Conservation (phyloP, 1,284 basidiomycete species). For the Melampsora americana region DNA sequence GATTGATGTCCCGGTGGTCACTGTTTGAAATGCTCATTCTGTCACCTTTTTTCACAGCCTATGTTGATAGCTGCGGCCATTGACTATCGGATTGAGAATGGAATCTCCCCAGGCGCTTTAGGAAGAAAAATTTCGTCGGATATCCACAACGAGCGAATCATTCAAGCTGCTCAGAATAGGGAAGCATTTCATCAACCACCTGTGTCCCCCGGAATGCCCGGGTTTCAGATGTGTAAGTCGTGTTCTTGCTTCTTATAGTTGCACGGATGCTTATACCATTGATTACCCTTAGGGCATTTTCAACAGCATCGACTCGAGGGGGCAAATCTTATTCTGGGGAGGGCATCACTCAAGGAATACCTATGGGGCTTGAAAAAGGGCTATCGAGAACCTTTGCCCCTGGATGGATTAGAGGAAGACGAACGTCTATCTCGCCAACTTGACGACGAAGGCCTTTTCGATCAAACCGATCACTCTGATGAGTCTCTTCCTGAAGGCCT, state of each 20-base stretch:
- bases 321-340: conserved; percentile 52
- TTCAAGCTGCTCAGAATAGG: conserved; percentile 50
- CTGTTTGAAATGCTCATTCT: neutral
- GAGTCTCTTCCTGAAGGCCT: conserved; percentile 13
- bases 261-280: neutral
- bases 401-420: conserved; percentile 50
- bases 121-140: conserved; percentile 51
- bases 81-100: conserved; percentile 53
- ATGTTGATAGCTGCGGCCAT: conserved; percentile 53
- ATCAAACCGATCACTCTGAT: neutral
- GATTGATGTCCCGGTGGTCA: neutral
- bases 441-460: conserved; percentile 34
- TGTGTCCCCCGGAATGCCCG: conserved; percentile 48
- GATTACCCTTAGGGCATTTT: conserved; percentile 19
- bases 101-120: conserved; percentile 52
- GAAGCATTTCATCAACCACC: conserved; percentile 48
- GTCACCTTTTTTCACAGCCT: conserved; percentile 45
- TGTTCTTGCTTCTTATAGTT: neutral
- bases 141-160: conserved; percentile 52
- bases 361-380: conserved; percentile 53
- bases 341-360: conserved; percentile 54
- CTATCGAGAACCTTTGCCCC: conserved; percentile 49
- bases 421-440: conserved; percentile 30
- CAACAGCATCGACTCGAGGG: conserved; percentile 53
- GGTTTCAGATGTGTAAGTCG: conserved; percentile 34